Percentiles rank a stretch among this genome's conserved stretches.
Conservation (phyloP, 805 yeast genomes). For the Cyberlindnera misumaiensis region DNA sequence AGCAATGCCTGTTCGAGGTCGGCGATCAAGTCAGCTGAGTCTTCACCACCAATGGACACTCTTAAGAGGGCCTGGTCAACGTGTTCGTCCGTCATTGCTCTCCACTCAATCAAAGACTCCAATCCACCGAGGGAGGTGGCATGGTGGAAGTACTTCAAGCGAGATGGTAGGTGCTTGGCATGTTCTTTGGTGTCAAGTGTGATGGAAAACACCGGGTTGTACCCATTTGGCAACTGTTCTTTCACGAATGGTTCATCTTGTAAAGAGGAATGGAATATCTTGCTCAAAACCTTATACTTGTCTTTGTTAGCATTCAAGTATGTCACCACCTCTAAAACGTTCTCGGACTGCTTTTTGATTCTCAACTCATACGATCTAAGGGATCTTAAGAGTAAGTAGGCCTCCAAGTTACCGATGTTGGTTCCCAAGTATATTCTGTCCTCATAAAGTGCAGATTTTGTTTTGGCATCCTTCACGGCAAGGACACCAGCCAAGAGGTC, state of each 20-base stretch:
- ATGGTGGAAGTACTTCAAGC: slow-evolving; percentile 68
- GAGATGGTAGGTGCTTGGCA: slow-evolving; percentile 61
- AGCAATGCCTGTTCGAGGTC: slow-evolving; percentile 61
- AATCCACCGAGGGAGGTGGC: slow-evolving; percentile 93
- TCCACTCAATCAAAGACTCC: slow-evolving; percentile 88
- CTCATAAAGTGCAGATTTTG: slow-evolving; percentile 37
- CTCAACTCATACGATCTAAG: slow-evolving; percentile 76
- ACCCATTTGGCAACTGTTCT: slow-evolving; percentile 59
- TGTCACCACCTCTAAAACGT: slow-evolving; percentile 54
- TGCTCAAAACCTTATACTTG: slow-evolving; percentile 41
- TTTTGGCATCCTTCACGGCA: slow-evolving; percentile 49
- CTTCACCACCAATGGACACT: slow-evolving; percentile 76
- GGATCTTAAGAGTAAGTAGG: slow-evolving; percentile 69
- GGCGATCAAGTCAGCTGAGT: slow-evolving; percentile 63
- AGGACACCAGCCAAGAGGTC: slow-evolving; percentile 81
- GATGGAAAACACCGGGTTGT: slow-evolving; percentile 72
- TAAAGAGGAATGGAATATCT: slow-evolving; percentile 65
- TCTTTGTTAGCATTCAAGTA: slow-evolving; percentile 44
- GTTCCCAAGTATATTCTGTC: slow-evolving; percentile 77
- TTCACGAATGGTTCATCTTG: slow-evolving; percentile 65
- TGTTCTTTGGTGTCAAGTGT: slow-evolving; percentile 40
- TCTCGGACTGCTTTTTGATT: slow-evolving; percentile 56
- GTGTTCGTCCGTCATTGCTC: slow-evolving; percentile 61
- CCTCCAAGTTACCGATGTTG: slow-evolving; percentile 70
- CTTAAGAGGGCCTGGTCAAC: slow-evolving; percentile 57